Percentiles rank a stretch among this genome's conserved stretches.
These are phyloP conservation scores for Ensete glaucum DNA, from an alignment of 176 grass and related monocot genomes.

Conservation along the genomic window DNA sequence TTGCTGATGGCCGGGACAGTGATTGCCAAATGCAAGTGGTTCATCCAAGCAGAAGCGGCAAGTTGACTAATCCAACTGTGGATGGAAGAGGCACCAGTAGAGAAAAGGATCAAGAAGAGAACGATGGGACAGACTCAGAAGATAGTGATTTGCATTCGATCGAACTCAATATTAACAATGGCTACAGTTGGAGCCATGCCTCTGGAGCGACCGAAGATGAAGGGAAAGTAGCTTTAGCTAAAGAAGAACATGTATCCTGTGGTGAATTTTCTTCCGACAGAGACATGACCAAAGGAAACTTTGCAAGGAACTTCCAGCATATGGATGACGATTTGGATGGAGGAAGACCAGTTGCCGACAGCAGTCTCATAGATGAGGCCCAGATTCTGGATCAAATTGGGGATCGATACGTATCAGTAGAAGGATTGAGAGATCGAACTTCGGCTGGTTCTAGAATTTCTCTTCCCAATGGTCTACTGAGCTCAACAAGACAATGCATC, in stretches of 20 bases:
- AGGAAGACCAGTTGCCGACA: not conserved
- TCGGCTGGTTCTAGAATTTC: not conserved
- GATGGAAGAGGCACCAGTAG: not conserved
- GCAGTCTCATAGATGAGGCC: not conserved
- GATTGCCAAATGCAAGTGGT: conserved; percentile 1
- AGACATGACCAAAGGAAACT: not conserved
- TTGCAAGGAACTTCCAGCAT: not conserved
- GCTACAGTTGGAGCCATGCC: conserved; percentile 40
- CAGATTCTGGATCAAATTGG: not conserved
- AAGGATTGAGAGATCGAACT: not conserved
- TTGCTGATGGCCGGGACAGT: not conserved
- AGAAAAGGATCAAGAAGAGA: conserved; percentile 6
- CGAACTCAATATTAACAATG: conserved; percentile 28
- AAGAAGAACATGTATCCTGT: not conserved
- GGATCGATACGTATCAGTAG: not conserved
- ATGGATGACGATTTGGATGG: not conserved
- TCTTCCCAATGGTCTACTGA: not conserved
- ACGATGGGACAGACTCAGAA: not conserved
- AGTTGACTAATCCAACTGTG: not conserved
- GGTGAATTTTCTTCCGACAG: not conserved
- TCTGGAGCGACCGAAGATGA: conserved; percentile 8
- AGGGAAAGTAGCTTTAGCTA: not conserved
- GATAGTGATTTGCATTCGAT: conserved; percentile 15
- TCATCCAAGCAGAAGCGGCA: not conserved
- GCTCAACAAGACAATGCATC: not conserved